Evolutionary conservation across 306 rosid genomes (phyloP).

Genomic region (Carpinus viminea): DNA sequence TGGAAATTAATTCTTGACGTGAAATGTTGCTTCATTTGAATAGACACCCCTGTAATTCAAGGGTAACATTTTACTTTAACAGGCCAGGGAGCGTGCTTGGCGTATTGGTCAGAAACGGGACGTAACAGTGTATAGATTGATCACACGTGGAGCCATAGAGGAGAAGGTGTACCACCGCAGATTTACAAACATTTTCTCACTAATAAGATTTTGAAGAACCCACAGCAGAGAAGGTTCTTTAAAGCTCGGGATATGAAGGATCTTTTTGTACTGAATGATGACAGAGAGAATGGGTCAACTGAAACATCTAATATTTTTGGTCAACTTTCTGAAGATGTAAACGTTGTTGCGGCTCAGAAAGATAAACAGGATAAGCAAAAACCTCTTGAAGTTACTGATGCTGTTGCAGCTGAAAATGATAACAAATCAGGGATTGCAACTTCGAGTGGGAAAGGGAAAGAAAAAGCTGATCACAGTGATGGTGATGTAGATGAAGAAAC

Average conservation of each 20-base stretch:
- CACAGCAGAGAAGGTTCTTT: constrained; percentile 96
- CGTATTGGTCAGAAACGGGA: constrained; percentile 98
- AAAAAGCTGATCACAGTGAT: constrained; percentile 41
- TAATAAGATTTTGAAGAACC: constrained; percentile 88
- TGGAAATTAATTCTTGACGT: constrained; percentile 17
- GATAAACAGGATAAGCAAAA: constrained; percentile 45
- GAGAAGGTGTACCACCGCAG: constrained; percentile 98
- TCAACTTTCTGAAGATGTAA: constrained; percentile 69
- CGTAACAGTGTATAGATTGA: constrained; percentile 88
- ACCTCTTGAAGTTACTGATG: constrained; percentile 35
- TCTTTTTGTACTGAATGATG: constrained; percentile 76
- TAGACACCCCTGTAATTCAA: constrained; percentile 25
- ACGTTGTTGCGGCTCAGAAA: constrained; percentile 53
- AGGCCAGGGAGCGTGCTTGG: constrained; percentile 99
- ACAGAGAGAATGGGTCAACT: constrained; percentile 66
- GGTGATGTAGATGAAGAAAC: constrained; percentile 68
- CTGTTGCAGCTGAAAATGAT: constrained; percentile 33
- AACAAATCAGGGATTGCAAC: constrained; percentile 37
- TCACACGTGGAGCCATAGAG: constrained; percentile 94
- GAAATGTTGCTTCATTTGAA: constrained; percentile 11
- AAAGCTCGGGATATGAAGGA: constrained; percentile 99
- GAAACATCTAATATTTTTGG: constrained; percentile 87
- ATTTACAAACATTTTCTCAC: constrained; percentile 97
- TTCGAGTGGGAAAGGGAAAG: constrained; percentile 54
- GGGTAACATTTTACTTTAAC: constrained; percentile 32